These are phyloP conservation scores for Notholithocarpus densiflorus DNA, from an alignment of 306 rosid species.

Conservation along the genomic window DNA sequence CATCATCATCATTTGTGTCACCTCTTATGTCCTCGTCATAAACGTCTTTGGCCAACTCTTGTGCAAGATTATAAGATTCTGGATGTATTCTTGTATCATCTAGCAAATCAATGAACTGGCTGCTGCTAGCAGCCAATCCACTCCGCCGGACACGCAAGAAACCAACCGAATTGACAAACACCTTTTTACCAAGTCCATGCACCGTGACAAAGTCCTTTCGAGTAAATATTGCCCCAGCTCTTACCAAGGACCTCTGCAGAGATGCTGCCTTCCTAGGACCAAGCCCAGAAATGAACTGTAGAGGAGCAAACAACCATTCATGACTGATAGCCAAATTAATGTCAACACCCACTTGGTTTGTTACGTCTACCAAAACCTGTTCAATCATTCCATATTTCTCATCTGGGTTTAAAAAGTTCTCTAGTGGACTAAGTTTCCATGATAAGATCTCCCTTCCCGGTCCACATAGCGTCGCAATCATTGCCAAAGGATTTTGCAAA, in stretches of 20 bases:
- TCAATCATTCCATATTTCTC: conserved; percentile 85
- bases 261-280: conserved; percentile 99
- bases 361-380: conserved; percentile 92
- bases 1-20: conserved; percentile 85
- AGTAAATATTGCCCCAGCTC: conserved; percentile 83
- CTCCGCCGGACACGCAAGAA: conserved; percentile 91
- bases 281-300: conserved; percentile 93
- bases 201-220: conserved; percentile 82
- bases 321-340: conserved; percentile 83
- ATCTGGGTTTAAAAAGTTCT: conserved; percentile 81
- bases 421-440: conserved; percentile 79
- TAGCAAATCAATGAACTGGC: conserved; percentile 87
- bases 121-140: conserved; percentile 90
- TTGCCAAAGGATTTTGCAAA: conserved; percentile 97
- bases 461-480: conserved; percentile 93
- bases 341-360: conserved; percentile 94
- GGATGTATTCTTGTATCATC: conserved; percentile 99
- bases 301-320: conserved; percentile 91
- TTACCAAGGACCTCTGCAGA: conserved; percentile 82
- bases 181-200: conserved; percentile 86
- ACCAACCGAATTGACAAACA: conserved; percentile 91
- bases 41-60: conserved; percentile 95
- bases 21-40: conserved; percentile 68
- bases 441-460: conserved; percentile 87
- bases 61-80: conserved; percentile 84